Conservation (phyloP, 176 grass and related monocot genomes). For the Dendrocalamus sinicus region DNA sequence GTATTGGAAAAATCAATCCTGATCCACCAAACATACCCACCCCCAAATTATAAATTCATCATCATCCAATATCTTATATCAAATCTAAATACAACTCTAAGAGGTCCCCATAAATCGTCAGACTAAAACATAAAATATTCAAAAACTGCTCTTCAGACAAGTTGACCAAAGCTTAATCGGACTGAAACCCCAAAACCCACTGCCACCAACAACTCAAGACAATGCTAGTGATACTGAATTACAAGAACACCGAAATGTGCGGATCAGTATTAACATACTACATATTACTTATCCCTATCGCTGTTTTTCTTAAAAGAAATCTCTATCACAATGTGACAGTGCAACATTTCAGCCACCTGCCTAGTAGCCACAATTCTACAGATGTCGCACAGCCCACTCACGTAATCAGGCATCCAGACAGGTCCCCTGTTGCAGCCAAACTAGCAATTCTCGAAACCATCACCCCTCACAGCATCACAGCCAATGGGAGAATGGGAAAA, state of each 20-base stretch:
- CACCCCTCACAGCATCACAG: neutral
- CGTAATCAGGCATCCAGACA: neutral
- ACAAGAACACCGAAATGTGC: neutral
- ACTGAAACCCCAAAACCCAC: neutral
- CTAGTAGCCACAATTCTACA: neutral
- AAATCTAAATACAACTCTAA: constrained; percentile 26
- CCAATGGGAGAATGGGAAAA: neutral
- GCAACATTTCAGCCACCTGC: neutral
- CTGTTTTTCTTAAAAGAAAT: neutral
- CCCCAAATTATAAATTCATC: constrained; percentile 24
- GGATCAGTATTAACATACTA: neutral
- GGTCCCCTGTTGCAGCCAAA: neutral
- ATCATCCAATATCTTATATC: constrained; percentile 26
- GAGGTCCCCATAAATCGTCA: neutral
- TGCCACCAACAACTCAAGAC: neutral
- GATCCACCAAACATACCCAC: constrained; percentile 29
- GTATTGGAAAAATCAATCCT: constrained; percentile 22
- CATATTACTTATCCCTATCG: neutral
- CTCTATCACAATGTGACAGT: neutral
- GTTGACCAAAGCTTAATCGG: neutral
- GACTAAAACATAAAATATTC: neutral
- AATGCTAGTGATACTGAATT: neutral
- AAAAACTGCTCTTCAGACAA: neutral
- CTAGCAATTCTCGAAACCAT: neutral
- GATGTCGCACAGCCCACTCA: neutral